Base-by-base conservation (phyloP, 2,329 filamentous ascomycete species). In the Penicillium psychrosexuale region DNA sequence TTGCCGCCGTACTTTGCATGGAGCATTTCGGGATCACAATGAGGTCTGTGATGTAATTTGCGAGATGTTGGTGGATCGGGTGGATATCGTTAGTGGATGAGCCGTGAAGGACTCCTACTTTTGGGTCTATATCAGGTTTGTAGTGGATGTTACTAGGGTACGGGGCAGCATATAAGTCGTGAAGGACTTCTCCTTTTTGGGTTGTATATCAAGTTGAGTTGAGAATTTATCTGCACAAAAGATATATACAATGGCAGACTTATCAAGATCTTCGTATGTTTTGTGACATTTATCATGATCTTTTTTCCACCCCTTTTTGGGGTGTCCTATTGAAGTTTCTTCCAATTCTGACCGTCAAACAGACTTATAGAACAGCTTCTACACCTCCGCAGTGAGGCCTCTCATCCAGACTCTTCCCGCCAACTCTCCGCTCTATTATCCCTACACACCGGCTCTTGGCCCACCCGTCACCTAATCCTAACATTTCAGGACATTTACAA, bases 401-500 rank as follows among this genome's bases (percentile, higher is more conserved):
- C 58, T 22, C 46, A 51, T 24, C 53, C 58, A 8, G 58, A 55
- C n/a, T 43, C 58, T 24, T 4, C 38, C 12, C 39, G 50, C 15
- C 48, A 33, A 15, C 58, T 62, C 22, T 62, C 58, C n/a, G 5
- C 42, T 15, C 40, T 62, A 15, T 44, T 62, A 17, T 59, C 55
- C 31, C 55, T 58, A 8, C 42, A 59, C 6, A 38, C 46, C 19
- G 53, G 53, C 19, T 12, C 53, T 19, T 62, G 60, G 56, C 56
- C 60, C 11, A 31, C 44, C 24, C 53, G 49, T 5, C 22, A 62
- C 8, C 28, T 62, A 13, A 45, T 61, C 9, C 15, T 45, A 9
- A 37, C 53, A 5, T 62, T 59, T 13, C 53, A 61, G 13, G 60
- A 61, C 15, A 59, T 62, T 3, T 57, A 61, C 19, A 59, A 59